Evolutionary conservation across 192 early-diverging fungal species (phyloP).

Genomic region (Hyaloraphidium curvatum): DNA sequence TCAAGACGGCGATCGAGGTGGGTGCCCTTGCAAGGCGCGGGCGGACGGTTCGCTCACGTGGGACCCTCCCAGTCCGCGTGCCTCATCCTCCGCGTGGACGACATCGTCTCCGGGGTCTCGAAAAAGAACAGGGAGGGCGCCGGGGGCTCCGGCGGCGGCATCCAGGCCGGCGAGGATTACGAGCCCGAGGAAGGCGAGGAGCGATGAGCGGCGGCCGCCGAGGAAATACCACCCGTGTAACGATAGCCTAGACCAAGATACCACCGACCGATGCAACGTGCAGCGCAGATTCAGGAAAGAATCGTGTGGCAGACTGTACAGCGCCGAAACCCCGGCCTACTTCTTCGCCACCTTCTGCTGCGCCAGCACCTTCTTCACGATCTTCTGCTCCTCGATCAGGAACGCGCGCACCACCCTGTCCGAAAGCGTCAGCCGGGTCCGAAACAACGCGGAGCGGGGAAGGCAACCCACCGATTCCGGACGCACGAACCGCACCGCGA

Average conservation of each 20-base stretch:
- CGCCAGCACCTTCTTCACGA: conserved; percentile 92
- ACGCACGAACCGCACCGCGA: conserved; percentile 83
- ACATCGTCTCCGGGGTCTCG: conserved; percentile 89
- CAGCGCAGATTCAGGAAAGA: too few relatives aligned
- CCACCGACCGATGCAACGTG: too few relatives aligned
- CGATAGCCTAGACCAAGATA: too few relatives aligned
- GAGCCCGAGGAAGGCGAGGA: too few relatives aligned
- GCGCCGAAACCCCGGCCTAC: too few relatives aligned
- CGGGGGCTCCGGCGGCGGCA: not conserved
- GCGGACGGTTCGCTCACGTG: conserved; percentile 4
- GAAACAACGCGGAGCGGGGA: too few relatives aligned
- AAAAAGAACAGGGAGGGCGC: conserved; percentile 18
- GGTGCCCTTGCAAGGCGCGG: not conserved
- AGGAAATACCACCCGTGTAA: too few relatives aligned
- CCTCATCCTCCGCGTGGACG: conserved; percentile 72
- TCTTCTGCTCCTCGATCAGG: conserved; percentile 99
- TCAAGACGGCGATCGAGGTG: conserved; percentile 96
- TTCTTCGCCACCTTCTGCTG: too few relatives aligned
- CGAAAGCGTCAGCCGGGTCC: too few relatives aligned
- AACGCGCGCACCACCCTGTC: conserved; percentile 93
- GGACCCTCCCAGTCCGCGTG: conserved; percentile 38
- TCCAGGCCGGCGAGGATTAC: too few relatives aligned
- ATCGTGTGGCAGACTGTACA: too few relatives aligned
- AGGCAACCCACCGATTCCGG: conserved; percentile 24
- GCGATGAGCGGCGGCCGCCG: too few relatives aligned